A percentile compares a stretch with the other conserved stretches of the same genome.
phyloP scores from a whole-genome alignment of 179 eudicot genomes.

The Camellia oleifera region DNA sequence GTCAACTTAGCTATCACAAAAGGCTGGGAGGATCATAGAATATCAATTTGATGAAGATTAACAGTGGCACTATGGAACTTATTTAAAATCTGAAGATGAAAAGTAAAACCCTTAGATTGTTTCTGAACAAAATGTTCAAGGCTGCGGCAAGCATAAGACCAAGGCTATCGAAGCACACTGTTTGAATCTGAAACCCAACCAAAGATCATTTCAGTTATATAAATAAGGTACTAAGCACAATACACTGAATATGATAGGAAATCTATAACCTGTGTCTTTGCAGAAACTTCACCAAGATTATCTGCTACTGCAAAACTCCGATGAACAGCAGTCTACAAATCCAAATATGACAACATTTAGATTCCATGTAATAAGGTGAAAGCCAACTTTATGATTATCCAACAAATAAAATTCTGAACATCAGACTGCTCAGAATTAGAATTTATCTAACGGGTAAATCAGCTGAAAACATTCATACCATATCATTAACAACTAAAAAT shows the following conservation, averaged over 20 bases:
- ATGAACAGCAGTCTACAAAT: conserved; percentile 82
- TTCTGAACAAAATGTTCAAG: conserved; percentile 59
- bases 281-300: conserved; percentile 97
- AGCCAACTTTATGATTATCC: not conserved
- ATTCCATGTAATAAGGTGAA: conserved; percentile 3
- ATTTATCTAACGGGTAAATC: not conserved
- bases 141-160: conserved; percentile 90
- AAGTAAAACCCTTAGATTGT: conserved; percentile 59
- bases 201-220: conserved; percentile 14
- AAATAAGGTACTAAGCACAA: not conserved
- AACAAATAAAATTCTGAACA: not conserved
- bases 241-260: not conserved
- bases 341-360: conserved; percentile 19
- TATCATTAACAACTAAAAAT: not conserved
- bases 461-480: conserved; percentile 4
- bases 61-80: not conserved
- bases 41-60: not conserved
- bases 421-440: not conserved
- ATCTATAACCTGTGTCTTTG: conserved; percentile 75
- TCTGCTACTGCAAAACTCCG: conserved; percentile 90
- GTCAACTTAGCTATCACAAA: conserved; percentile 2
- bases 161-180: conserved; percentile 93
- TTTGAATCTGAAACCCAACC: conserved; percentile 70
- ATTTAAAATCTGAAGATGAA: not conserved
- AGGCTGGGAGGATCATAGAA: not conserved